Evolutionary conservation across 1,284 basidiomycete species (phyloP), one percentile per base, ranked within the genome.

Genomic region (Paramarasmius palmivorus): DNA sequence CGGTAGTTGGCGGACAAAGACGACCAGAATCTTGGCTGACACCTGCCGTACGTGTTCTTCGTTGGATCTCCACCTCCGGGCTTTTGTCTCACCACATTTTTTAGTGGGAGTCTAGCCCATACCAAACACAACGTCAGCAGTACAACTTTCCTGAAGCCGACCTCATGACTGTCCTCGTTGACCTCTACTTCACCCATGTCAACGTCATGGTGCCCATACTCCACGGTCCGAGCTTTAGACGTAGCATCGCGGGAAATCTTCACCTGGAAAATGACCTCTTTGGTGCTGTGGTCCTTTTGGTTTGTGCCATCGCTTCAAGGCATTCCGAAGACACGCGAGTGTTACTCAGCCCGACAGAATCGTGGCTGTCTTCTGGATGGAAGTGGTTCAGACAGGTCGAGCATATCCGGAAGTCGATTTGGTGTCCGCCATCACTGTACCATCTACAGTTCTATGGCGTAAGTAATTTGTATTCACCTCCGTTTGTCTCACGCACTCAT

Each of bases 261-360:
- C 86, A 92, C 63, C 69, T 75, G 23, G 73, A 63, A 1, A 81
- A 91, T 61, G 60, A 76, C 4, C 69, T 77, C 0, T 94, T 95
- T 65, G 88, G 79, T 9, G 78, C 82, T 6, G 79, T 88, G 1
- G 79, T 90, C 49, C 70, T 94, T 14, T 76, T 93, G 23, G 82
- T 94, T 0, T 93, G 90, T 62, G 90, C 93, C 1, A 77, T 86
- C 42, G 93, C 82, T 4, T 73, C 90, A 0, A 79, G 90, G 22
- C 90, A 77, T 63, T 82, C 84, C 5, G 76, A 87, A 49, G 92
- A 93, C 64, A 76, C 75, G 0, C 72, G 88, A 5, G 83, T 88
- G 0, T 65, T 81, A 54, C 66, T 76, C 12, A 77, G 81, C 10
- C 75, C 64, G 12, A 62, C 68, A 38, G 68, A 69, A 8, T 67